Evolutionary conservation across 2,329 filamentous ascomycete species (phyloP).

Genomic region (Sporothrix variecibatus): DNA sequence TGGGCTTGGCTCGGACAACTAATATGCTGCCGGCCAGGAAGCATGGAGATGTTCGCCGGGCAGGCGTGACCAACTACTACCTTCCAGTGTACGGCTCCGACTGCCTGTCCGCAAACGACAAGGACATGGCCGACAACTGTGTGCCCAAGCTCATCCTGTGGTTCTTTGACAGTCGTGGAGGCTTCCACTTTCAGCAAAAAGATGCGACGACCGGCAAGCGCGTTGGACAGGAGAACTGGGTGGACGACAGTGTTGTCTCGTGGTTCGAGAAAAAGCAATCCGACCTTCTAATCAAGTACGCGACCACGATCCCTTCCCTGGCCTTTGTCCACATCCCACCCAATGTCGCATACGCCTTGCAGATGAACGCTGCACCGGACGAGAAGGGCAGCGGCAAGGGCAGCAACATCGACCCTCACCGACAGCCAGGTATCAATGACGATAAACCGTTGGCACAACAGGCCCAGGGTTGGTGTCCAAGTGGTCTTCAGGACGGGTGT

Average conservation of each 20-base stretch:
- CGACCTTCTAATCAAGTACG: conserved; percentile 36
- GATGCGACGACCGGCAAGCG: conserved; percentile 27
- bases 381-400: background rate
- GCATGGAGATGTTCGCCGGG: conserved; percentile 15
- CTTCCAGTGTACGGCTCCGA: conserved; percentile 36
- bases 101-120: conserved; percentile 21
- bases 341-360: conserved; percentile 37
- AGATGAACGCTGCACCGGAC: conserved; percentile 32
- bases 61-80: conserved; percentile 39
- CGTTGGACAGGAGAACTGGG: conserved; percentile 44
- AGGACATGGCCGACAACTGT: conserved; percentile 28
- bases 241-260: conserved; percentile 45
- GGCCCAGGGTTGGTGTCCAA: conserved; percentile 39
- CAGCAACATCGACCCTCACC: conserved; percentile 32
- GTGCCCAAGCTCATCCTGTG: conserved; percentile 50
- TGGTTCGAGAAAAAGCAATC: conserved; percentile 47
- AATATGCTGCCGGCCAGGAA: conserved; percentile 31
- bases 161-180: conserved; percentile 63
- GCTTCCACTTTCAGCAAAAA: conserved; percentile 42
- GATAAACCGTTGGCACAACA: conserved; percentile 38
- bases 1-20: conserved; percentile 32
- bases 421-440: conserved; percentile 41
- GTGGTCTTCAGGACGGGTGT: conserved; percentile 36
- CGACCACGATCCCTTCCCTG: conserved; percentile 45
- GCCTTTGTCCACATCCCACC: conserved; percentile 54